Conservation (phyloP, 768 basidiomycete genomes). For the Podaxis sp. region DNA sequence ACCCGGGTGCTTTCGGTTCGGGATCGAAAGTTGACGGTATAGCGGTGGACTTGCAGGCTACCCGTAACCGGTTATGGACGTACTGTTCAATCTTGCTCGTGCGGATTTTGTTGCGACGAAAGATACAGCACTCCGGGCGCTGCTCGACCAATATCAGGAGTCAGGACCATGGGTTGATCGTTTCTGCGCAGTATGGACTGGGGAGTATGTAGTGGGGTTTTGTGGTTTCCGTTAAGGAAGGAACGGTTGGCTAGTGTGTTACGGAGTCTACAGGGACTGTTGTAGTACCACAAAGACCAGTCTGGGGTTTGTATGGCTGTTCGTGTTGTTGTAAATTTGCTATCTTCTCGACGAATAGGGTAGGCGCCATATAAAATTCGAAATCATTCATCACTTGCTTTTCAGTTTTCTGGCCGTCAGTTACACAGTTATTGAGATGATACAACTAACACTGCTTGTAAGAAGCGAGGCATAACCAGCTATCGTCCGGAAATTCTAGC, state of each 20-base stretch:
- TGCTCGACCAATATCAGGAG: constrained; percentile 92
- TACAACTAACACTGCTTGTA: not conserved
- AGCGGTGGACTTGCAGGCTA: constrained; percentile 46
- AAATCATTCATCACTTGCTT: too few relatives aligned
- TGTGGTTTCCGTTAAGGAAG: constrained; percentile 87
- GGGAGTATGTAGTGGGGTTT: constrained; percentile 51
- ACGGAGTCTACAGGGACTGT: not conserved
- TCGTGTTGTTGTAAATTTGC: too few relatives aligned
- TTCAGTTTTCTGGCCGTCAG: too few relatives aligned
- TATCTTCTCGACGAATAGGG: too few relatives aligned
- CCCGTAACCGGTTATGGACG: constrained; percentile 64
- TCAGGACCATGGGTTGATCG: constrained; percentile 85
- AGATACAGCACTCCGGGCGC: constrained; percentile 77
- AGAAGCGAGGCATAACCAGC: not conserved
- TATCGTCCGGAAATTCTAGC: not conserved
- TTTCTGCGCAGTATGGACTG: constrained; percentile 44
- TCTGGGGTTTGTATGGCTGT: too few relatives aligned
- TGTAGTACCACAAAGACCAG: not conserved
- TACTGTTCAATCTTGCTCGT: constrained; percentile 70
- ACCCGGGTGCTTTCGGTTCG: constrained; percentile 28
- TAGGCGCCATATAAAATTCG: too few relatives aligned
- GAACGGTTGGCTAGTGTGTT: constrained; percentile 61
- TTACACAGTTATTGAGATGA: not conserved
- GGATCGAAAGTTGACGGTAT: constrained; percentile 7
- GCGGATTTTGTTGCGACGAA: constrained; percentile 79